Evolutionary conservation across 192 early-diverging fungal species (phyloP), one percentile per base, ranked within the genome.

Genomic region (Coemansia sp.): DNA sequence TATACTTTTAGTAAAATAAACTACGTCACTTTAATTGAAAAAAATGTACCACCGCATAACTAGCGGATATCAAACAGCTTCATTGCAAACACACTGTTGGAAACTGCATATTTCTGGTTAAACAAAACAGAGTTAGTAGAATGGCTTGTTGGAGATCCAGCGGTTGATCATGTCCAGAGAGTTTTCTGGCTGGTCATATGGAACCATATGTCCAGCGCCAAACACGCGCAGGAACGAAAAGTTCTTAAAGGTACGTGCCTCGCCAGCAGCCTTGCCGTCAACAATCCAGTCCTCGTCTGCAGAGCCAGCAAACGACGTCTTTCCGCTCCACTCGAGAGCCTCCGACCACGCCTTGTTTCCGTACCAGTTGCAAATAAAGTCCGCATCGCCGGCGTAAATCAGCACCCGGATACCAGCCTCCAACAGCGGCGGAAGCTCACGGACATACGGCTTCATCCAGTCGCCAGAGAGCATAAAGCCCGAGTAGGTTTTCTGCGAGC

Each of bases 331-430:
- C 38, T 89, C 85, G 17, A 99, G 79, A 35, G 87, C 91, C 41
- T 91, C 68, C 5, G 90, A 74, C 95, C 95, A 97, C 0, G 89
- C 91, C 86, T 94, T 93, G 86, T 96, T 96, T 59, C 83, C 89
- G 45, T 87, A 83, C 87, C 88, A 93, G 80, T 93, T 93, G 87
- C 94, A 96, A 64, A 94, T 94, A 72, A 87, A 96, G 77, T 96
- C 94, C 3, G 91, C 91, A 61, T 96, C 94, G 38, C 96, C 95
- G 62, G 91, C 90, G 77, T 96, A 97, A 23, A 98, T 83, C 39
- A 98, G 70, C 10, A 96, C 84, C 25, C 89, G 88, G 66, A 96
- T 84, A 35, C 90, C 91, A 60, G 85, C 87, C 47, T 87, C 90
- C 31, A 97, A 87, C 59, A 96, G 69, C 21, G 83, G 85, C 27